phyloP scores from a whole-genome alignment of 2,329 filamentous ascomycete species.

The Fusarium haematococcum region DNA sequence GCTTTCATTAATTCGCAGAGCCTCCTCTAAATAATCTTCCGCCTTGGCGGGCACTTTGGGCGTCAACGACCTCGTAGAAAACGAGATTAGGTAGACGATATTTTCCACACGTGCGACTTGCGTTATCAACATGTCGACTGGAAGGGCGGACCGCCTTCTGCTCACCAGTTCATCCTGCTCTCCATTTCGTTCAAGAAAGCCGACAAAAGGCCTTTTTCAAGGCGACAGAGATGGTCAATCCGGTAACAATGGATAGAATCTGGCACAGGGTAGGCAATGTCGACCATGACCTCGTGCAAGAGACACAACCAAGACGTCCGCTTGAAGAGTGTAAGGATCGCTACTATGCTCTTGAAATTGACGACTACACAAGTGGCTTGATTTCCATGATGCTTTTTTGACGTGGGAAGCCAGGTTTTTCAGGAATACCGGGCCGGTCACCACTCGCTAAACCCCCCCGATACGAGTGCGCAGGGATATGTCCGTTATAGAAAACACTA shows the following conservation, averaged over 20 bases:
- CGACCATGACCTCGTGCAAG: no score
- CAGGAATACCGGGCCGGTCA: neutral
- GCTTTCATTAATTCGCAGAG: neutral
- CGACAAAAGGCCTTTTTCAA: no score
- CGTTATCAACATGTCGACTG: neutral
- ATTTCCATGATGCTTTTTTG: neutral
- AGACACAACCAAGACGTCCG: no score
- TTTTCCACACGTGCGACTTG: neutral
- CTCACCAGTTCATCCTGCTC: neutral
- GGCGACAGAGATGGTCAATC: no score
- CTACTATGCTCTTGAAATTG: neutral
- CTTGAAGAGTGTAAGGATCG: no score
- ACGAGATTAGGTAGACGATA: neutral
- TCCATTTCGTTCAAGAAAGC: neutral
- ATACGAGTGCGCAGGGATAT: neutral
- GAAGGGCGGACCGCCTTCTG: no score
- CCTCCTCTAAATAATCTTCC: neutral
- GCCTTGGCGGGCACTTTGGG: conserved; percentile 7
- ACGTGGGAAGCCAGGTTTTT: no score
- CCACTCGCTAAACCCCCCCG: neutral
- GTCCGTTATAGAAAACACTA: neutral
- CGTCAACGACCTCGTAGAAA: neutral
- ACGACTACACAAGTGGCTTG: neutral
- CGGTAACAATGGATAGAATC: no score
- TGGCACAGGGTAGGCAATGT: no score